A percentile compares a stretch with the other conserved stretches of the same genome.
Evolutionary conservation across 805 yeast species (phyloP).

Genomic region (Suhomyces xylopsoci): DNA sequence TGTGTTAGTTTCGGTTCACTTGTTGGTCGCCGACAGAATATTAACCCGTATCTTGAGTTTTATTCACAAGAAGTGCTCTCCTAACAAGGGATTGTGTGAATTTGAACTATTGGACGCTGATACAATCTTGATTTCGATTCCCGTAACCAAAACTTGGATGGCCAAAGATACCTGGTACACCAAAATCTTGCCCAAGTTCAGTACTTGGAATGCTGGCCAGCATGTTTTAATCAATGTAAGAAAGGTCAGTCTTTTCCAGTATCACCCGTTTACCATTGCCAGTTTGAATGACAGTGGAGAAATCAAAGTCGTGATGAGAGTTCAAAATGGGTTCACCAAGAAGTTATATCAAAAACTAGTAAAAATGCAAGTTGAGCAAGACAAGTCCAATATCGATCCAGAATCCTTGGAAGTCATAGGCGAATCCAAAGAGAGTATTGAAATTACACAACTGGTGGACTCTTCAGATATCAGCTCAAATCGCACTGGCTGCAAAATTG

Average conservation of each 20-base stretch:
- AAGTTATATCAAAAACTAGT: constrained; percentile 27
- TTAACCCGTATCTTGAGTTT: constrained; percentile 24
- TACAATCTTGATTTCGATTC: constrained; percentile 38
- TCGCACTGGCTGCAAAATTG: not conserved
- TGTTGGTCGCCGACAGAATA: constrained; percentile 41
- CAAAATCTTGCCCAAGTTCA: constrained; percentile 30
- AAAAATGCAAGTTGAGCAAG: constrained; percentile 10
- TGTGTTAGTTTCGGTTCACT: constrained; percentile 41
- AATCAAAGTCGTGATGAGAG: constrained; percentile 39
- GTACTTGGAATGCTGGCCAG: constrained; percentile 49
- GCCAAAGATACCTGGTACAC: constrained; percentile 24
- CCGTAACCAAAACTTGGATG: constrained; percentile 20
- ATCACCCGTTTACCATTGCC: constrained; percentile 49
- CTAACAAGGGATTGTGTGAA: constrained; percentile 36
- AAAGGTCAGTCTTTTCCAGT: constrained; percentile 35
- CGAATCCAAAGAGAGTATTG: not conserved
- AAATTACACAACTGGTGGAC: too few relatives aligned
- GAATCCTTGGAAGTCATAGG: not conserved
- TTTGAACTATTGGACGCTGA: constrained; percentile 41
- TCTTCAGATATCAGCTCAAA: not conserved
- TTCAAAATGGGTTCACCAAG: constrained; percentile 43
- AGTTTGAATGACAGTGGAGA: constrained; percentile 37
- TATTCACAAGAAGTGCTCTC: constrained; percentile 33
- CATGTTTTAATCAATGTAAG: constrained; percentile 43
- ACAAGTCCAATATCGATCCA: not conserved